These are phyloP conservation scores for Kwoniella botswanensis DNA, from an alignment of 768 basidiomycete genomes.

Conservation along the genomic window DNA sequence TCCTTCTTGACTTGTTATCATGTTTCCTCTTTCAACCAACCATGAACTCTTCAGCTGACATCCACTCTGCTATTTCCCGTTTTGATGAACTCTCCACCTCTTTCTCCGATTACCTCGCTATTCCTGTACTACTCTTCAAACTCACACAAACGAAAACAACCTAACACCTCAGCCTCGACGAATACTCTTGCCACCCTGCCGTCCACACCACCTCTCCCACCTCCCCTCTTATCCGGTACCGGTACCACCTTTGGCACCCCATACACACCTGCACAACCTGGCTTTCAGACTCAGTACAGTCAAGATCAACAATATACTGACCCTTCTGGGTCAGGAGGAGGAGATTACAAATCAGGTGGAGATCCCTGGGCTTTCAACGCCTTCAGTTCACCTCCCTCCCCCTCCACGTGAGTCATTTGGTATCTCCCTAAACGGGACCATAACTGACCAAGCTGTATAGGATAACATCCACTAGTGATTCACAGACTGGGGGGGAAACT, in stretches of 20 bases:
- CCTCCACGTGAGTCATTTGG: conserved; percentile 44
- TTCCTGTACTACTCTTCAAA: not conserved
- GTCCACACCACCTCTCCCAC: conserved; percentile 37
- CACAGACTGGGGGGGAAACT: conserved; percentile 47
- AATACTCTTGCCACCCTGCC: conserved; percentile 28
- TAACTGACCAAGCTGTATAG: conserved; percentile 15
- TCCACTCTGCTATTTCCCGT: not conserved
- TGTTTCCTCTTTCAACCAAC: not conserved
- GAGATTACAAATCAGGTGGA: conserved; percentile 14
- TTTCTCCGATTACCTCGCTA: not conserved
- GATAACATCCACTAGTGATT: conserved; percentile 43
- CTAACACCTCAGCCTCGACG: conserved; percentile 33
- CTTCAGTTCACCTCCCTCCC: conserved; percentile 46
- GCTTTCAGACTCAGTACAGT: conserved; percentile 20
- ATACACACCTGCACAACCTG: conserved; percentile 21
- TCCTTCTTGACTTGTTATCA: not conserved
- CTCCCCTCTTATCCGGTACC: conserved; percentile 9
- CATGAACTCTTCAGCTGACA: not conserved
- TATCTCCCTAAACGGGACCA: not conserved
- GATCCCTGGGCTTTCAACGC: conserved; percentile 28
- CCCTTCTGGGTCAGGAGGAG: conserved; percentile 23
- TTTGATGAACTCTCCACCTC: not conserved
- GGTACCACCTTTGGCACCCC: conserved; percentile 23
- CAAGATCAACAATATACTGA: conserved; percentile 11
- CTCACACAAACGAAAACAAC: not conserved